These are phyloP conservation scores for Geranium rotundifolium DNA, from an alignment of 345 rosid genomes.

Conservation along the genomic window DNA sequence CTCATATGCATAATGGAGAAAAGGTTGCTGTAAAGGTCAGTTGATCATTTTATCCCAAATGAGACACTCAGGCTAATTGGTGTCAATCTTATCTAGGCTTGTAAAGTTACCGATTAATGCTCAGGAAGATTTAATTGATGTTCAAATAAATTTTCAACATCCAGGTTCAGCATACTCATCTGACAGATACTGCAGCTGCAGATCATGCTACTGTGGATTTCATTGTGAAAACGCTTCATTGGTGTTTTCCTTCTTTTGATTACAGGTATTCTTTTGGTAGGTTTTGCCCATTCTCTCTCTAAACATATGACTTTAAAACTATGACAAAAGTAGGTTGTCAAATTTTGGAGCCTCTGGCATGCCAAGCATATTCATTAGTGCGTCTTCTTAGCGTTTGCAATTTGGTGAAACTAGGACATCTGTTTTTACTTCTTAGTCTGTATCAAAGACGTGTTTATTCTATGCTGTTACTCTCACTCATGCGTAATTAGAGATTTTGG, in stretches of 20 bases:
- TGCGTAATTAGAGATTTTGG: neutral
- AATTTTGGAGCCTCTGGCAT: neutral
- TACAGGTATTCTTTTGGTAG: constrained; percentile 44
- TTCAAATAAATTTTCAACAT: constrained; percentile 11
- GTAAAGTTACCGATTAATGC: neutral
- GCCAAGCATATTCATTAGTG: neutral
- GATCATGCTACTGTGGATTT: constrained; percentile 76
- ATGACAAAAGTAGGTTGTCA: neutral
- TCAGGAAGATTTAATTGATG: constrained; percentile 1
- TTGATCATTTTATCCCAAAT: constrained; percentile 2
- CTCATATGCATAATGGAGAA: constrained; percentile 52
- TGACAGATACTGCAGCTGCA: constrained; percentile 89
- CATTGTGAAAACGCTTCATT: constrained; percentile 65
- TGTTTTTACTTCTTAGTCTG: too few relatives aligned
- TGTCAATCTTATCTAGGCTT: constrained; percentile 1
- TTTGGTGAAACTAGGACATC: neutral
- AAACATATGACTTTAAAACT: neutral
- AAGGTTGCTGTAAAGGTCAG: constrained; percentile 91
- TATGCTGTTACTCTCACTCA: too few relatives aligned
- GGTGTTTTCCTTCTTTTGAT: constrained; percentile 86
- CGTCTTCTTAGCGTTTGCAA: neutral
- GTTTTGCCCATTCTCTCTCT: neutral
- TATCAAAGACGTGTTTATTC: neutral
- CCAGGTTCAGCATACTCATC: constrained; percentile 90
- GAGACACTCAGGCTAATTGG: constrained; percentile 4